phyloP scores from a whole-genome alignment of 768 basidiomycete genomes.

The Rhodotorula diobovata region DNA sequence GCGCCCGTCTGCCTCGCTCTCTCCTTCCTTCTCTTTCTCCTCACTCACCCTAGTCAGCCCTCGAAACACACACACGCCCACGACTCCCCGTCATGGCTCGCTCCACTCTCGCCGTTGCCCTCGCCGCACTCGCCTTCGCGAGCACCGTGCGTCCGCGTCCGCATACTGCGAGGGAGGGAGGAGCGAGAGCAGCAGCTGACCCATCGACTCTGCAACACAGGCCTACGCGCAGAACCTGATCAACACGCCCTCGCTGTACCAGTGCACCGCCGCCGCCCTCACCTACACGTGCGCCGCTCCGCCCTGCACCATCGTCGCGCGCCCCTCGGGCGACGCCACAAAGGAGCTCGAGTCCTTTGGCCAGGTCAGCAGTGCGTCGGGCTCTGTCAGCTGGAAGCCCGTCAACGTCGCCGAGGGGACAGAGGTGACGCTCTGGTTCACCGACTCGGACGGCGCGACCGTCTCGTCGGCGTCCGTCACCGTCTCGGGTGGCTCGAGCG shows the following conservation, averaged over 20 bases:
- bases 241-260: constrained; percentile 4
- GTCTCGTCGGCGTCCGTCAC: not conserved
- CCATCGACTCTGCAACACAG: not conserved
- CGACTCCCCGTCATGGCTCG: not conserved
- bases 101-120: not conserved
- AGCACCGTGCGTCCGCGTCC: not conserved
- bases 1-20: not conserved
- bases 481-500: not conserved
- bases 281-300: constrained; percentile 5
- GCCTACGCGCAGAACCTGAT: not conserved
- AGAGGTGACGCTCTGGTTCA: constrained; percentile 2
- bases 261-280: constrained; percentile 18
- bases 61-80: not conserved
- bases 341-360: constrained; percentile 3
- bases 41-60: not conserved
- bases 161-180: too few species aligned
- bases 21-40: not conserved
- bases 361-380: not conserved
- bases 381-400: constrained; percentile 6
- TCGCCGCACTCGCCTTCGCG: not conserved
- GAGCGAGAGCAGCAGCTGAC: not conserved
- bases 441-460: not conserved
- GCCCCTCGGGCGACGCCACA: constrained; percentile 3
- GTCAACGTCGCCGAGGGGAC: constrained; percentile 15
- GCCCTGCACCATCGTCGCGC: constrained; percentile 21